Evolutionary conservation across 495 filamentous ascomycete species (phyloP).

Genomic region (Aspergillus olivimuriae): DNA sequence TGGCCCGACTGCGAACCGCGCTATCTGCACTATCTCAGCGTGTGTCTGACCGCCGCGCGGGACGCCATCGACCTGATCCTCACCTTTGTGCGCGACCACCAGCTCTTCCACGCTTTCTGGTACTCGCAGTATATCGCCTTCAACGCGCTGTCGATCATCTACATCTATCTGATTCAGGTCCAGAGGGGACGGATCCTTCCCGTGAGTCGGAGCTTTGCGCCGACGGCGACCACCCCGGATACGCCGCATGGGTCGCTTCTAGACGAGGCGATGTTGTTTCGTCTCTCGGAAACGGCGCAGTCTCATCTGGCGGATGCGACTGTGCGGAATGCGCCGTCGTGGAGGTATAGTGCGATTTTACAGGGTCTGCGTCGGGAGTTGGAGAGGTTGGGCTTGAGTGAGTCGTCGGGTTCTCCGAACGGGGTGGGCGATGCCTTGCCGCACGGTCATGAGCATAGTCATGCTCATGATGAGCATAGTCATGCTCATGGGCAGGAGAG

Average conservation of each 20-base stretch:
- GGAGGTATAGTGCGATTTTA: slow-evolving; percentile 23
- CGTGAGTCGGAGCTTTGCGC: slow-evolving; percentile 1
- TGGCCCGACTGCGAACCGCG: slow-evolving; percentile 10
- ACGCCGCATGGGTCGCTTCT: not conserved
- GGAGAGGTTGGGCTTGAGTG: slow-evolving; percentile 2
- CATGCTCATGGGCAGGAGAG: too few species aligned
- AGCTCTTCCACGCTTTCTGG: slow-evolving; percentile 22
- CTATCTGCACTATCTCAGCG: slow-evolving; percentile 12
- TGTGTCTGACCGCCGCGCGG: slow-evolving; percentile 16
- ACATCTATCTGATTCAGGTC: slow-evolving; percentile 21
- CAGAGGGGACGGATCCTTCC: slow-evolving; percentile 14
- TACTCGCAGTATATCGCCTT: slow-evolving; percentile 27
- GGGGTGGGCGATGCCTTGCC: too few species aligned
- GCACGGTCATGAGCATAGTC: too few species aligned
- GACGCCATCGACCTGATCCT: slow-evolving; percentile 20
- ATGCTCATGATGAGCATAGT: too few species aligned
- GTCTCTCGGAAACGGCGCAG: slow-evolving; percentile 17
- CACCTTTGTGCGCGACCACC: slow-evolving; percentile 17
- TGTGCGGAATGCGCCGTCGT: slow-evolving; percentile 20
- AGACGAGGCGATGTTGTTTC: slow-evolving; percentile 13
- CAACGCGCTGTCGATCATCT: slow-evolving; percentile 25
- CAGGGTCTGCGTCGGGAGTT: slow-evolving; percentile 19
- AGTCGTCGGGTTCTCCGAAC: too few species aligned
- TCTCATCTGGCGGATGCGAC: slow-evolving; percentile 21
- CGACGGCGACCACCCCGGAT: not conserved